These are phyloP conservation scores for Dioscorea alata DNA, from an alignment of 106 monocot species.

Conservation along the genomic window DNA sequence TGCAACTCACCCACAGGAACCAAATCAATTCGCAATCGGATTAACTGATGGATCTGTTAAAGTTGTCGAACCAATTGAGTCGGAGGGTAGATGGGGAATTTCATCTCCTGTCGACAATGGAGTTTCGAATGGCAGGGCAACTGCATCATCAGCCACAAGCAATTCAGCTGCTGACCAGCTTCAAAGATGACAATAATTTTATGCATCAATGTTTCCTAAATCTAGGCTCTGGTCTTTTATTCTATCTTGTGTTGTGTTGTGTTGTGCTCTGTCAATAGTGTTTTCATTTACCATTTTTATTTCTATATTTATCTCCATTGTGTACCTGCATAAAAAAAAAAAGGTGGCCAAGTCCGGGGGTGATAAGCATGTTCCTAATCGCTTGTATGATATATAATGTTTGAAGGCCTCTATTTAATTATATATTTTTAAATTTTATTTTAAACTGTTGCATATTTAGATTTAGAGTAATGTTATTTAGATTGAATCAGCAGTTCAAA, in stretches of 20 bases:
- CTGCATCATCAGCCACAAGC: constrained; percentile 40
- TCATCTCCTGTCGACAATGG: constrained; percentile 33
- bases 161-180: constrained; percentile 30
- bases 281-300: neutral
- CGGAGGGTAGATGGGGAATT: constrained; percentile 38
- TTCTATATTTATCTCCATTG: neutral
- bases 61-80: constrained; percentile 46
- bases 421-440: neutral
- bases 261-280: neutral
- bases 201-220: neutral
- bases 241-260: neutral
- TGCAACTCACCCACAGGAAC: constrained; percentile 52
- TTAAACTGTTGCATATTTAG: neutral
- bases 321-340: neutral
- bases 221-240: neutral
- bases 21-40: constrained; percentile 55
- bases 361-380: neutral
- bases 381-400: neutral
- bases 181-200: constrained; percentile 27
- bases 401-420: neutral
- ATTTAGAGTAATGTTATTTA: too few species aligned
- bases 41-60: constrained; percentile 42
- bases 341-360: neutral
- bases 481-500: too few species aligned
- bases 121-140: constrained; percentile 23